phyloP scores from a whole-genome alignment of 202 grass and related monocot genomes.

The Setaria italica region DNA sequence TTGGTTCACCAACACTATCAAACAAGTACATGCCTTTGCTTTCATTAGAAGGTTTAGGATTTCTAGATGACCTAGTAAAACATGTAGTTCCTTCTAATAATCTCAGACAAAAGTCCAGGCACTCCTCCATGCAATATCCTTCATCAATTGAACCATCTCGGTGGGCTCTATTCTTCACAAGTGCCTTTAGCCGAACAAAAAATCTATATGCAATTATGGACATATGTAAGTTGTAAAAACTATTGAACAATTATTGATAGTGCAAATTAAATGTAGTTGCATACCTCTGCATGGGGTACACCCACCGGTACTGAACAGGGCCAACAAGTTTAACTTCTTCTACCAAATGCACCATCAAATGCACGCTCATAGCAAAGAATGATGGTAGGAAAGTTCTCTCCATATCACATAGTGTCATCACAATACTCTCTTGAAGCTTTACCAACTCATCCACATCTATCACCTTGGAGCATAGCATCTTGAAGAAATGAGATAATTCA shows the following conservation, averaged over 20 bases:
- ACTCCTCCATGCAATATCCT: not conserved
- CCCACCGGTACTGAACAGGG: not conserved
- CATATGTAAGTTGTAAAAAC: not conserved
- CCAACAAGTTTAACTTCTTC: slow-evolving; percentile 9
- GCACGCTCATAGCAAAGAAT: not conserved
- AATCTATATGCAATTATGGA: not conserved
- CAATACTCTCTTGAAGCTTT: slow-evolving; percentile 33
- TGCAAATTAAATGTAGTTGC: not conserved
- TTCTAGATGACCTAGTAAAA: not conserved
- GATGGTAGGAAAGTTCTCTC: slow-evolving; percentile 32
- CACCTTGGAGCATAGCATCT: slow-evolving; percentile 38
- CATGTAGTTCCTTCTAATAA: not conserved
- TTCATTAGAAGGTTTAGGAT: not conserved
- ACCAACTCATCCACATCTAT: not conserved
- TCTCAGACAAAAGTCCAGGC: not conserved
- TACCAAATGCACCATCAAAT: slow-evolving; percentile 42
- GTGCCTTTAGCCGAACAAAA: slow-evolving; percentile 1
- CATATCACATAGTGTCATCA: slow-evolving; percentile 46
- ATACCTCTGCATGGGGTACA: not conserved
- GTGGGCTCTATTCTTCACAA: not conserved
- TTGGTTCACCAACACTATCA: not conserved
- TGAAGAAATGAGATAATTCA: slow-evolving; percentile 36
- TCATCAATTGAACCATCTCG: not conserved
- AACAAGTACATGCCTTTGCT: not conserved
- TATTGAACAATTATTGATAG: not conserved